Percentiles rank a stretch among this genome's conserved stretches.
Conservation (phyloP, 2,329 filamentous ascomycete species). For the Pseudodiploospora longispora region DNA sequence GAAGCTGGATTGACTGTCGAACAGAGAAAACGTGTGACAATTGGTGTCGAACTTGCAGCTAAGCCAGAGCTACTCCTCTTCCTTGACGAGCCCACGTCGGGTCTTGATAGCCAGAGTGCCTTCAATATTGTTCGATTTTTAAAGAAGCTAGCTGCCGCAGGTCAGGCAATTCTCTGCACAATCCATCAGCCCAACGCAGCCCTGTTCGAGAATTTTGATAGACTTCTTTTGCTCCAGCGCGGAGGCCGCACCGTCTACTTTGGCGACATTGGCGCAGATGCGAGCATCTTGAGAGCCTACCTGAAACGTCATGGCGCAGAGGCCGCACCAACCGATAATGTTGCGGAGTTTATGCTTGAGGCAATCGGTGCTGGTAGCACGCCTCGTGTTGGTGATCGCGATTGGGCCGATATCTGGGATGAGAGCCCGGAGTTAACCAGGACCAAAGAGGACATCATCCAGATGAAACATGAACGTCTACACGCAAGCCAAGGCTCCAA, state of each 20-base stretch:
- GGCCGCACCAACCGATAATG: conserved; percentile 46
- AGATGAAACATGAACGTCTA: conserved; percentile 55
- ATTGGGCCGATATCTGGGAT: conserved; percentile 76
- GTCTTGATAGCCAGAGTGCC: conserved; percentile 54
- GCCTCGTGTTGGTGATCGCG: conserved; percentile 62
- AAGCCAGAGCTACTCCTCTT: conserved; percentile 72
- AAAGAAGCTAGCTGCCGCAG: conserved; percentile 68
- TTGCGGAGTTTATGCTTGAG: conserved; percentile 77
- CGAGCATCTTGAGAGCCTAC: conserved; percentile 58
- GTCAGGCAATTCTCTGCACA: conserved; percentile 82
- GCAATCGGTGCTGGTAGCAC: conserved; percentile 69
- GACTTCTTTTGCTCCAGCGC: conserved; percentile 67
- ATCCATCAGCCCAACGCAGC: conserved; percentile 86
- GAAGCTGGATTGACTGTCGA: conserved; percentile 65
- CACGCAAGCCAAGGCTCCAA: conserved; percentile 32
- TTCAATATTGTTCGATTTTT: conserved; percentile 73
- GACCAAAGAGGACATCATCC: conserved; percentile 57
- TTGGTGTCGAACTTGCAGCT: conserved; percentile 81
- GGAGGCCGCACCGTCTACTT: conserved; percentile 82
- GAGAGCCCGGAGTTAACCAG: conserved; percentile 62
- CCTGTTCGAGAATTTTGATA: conserved; percentile 82
- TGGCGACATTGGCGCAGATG: conserved; percentile 73
- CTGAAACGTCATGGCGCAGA: conserved; percentile 53
- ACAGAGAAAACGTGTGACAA: conserved; percentile 71
- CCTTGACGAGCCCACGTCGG: conserved; percentile 71